Evolutionary conservation across 1,284 basidiomycete genomes (phyloP), one percentile per base, ranked within the genome.

Genomic region (Tylopilus microsporus): DNA sequence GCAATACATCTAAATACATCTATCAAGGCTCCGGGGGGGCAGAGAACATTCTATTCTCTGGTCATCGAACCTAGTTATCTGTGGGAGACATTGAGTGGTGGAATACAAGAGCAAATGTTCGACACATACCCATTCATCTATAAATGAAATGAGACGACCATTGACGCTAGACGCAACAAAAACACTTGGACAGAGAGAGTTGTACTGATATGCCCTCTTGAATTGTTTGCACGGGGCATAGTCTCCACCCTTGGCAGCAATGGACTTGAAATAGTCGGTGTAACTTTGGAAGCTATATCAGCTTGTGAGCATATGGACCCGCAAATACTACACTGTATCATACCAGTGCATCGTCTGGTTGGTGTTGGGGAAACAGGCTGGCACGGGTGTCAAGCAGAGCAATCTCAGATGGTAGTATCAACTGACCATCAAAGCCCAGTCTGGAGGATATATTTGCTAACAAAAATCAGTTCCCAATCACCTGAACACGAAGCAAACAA

Each of bases 171-270:
- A 58, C 36, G 47, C 55, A 50, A 55, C 18, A 55, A 52, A 57
- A 55, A 37, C 70, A 97, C 94, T 98, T 64, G 97, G 97, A 81
- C 97, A 99, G 63, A 99, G 86, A 55, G 95, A 94, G 81, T 93
- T 84, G 83, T 94, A 99, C 42, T n/a, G n/a, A n/a, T n/a, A n/a
- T n/a, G 93, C 92, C 73, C 88, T 86, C 82, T 91, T 93, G 87
- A 99, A 99, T 79, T 98, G 94, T 81, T 96, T 94, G 90, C 97
- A 99, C 11, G 97, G 94, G 25, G 89, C 86, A 74, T 89, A 98
- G 62, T 99, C 97, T 70, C 99, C 96, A 65, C 97, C 97, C 81
- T 98, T 98, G 68, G 94, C 94, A 71, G 91, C 81, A 69, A 98
- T 80, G 75, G 97, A 99, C 78, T 96, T 97, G 87, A 93, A 92